Evolutionary conservation across 345 rosid species (phyloP), one percentile per base, ranked within the genome.

Genomic region (Camelina sativa): DNA sequence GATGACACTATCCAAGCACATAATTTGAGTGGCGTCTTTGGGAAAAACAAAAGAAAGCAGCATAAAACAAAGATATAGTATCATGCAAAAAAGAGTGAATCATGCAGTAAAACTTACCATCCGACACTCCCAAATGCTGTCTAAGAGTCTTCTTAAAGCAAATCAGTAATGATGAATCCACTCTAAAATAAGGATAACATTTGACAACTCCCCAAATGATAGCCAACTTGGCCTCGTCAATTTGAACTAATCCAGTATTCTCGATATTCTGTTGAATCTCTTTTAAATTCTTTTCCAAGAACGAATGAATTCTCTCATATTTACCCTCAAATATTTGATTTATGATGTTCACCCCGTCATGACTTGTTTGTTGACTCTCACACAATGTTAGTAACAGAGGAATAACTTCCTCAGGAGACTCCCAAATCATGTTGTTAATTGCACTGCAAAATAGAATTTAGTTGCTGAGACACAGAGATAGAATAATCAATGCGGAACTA

Each of bases 201-300:
- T 81, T 78, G 53, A 88, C 78, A 30, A 72, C 79, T 84, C 89
- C 96, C 97, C 97, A 90, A 23, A 90, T 78, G 51, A 57, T 46
- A 78, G 97, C 87, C 84, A 94, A 75, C 62, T 81, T 71, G 32
- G 78, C 54, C 67, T 74, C 66, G 44, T 79, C 83, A 76, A 84
- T 58, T 54, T 70, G 74, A 56, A 81, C 55, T 75, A 79, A 78
- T 43, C 79, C 71, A 28, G 57, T 34, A 44, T 74, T 74, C 67
- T 76, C 73, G 50, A 79, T 73, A 71, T 73, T 77, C 68, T 83
- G 78, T 70, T 80, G 70, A 71, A 52, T 53, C 60, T 47, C 74
- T 56, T 68, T 44, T 20, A 90, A 67, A 34, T 76, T 44, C 48
- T 71, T 79, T 66, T 79, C 79, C 76, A 92, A 67, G 72, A 78